Evolutionary conservation across 345 rosid species (phyloP), one percentile per base, ranked within the genome.

Genomic region (Sisymbrium altissimum): DNA sequence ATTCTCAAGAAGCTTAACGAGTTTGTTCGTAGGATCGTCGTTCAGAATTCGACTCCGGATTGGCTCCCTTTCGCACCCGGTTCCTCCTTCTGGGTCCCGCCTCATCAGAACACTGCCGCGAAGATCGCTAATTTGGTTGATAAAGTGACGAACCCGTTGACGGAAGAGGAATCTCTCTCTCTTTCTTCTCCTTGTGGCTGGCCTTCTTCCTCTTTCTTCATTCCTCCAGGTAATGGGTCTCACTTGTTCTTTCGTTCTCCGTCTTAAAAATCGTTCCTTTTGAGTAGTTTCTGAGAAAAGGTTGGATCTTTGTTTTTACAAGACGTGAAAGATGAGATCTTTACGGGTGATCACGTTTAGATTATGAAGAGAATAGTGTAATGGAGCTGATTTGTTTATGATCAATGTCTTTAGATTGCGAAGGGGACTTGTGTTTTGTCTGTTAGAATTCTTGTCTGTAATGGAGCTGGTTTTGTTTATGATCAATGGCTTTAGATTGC

Each of bases 21-120:
- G 1, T 66, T 80, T 40, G 56, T 85, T 33, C 64, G 82, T 6
- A 77, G 77, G 48, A 44, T 80, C 55, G 57, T 73, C 17, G 81
- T 85, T 25, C 78, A 73, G 32, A 81, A 78, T 9, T 80, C 85
- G 14, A 61, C 85, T 5, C 85, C 89, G 0, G 81, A 81, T 66
- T 85, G 86, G 86, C 83, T 85, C 2, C 84, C 85, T 53, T 80
- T 85, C 45, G 36, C 81, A 0, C 85, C 85, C 4, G 89, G 85
- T 2, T 72, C 81, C 9, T 85, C 88, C 35, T 85, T 83, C 48
- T 81, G 84, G 83, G 89, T 85, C 64, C 85, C 86, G 0, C 83
- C 79, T 0, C 74, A 21, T 53, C 59, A 66, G 13, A 69, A 43
- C 0, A 65, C 82, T 0, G 64, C 77, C 3, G 66, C 43, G 2